These are phyloP conservation scores for Corymbia maculata DNA, from an alignment of 345 rosid genomes.

Conservation along the genomic window DNA sequence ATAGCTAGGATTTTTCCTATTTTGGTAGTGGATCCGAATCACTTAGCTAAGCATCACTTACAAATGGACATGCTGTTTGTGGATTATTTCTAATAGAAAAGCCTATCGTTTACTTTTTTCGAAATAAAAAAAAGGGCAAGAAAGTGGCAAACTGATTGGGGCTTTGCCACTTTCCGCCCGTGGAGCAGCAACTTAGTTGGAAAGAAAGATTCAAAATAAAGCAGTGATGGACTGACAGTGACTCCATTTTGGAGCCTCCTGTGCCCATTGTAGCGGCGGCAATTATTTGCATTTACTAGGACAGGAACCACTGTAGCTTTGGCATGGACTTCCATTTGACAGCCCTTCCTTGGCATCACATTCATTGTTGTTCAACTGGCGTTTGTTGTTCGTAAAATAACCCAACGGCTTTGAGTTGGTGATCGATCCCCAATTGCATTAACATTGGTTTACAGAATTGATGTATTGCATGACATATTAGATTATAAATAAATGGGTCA, in stretches of 20 bases:
- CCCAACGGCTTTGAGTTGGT: not conserved
- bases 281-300: not conserved
- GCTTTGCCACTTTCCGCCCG: not conserved
- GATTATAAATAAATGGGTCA: not conserved
- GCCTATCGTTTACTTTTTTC: not conserved
- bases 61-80: not conserved
- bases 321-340: not conserved
- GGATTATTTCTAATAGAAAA: not conserved
- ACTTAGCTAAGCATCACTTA: not conserved
- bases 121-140: not conserved
- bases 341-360: not conserved
- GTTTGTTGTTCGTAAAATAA: not conserved
- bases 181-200: not conserved
- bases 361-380: not conserved
- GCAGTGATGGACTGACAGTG: not conserved
- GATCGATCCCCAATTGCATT: not conserved
- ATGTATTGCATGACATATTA: not conserved
- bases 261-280: not conserved
- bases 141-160: not conserved
- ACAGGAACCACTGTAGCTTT: not conserved
- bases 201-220: not conserved
- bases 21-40: not conserved
- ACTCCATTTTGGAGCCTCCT: not conserved
- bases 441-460: not conserved
- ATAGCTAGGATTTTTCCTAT: not conserved